Base-by-base conservation (phyloP, 2,329 filamentous ascomycete species). In the Cytospora piceicola region DNA sequence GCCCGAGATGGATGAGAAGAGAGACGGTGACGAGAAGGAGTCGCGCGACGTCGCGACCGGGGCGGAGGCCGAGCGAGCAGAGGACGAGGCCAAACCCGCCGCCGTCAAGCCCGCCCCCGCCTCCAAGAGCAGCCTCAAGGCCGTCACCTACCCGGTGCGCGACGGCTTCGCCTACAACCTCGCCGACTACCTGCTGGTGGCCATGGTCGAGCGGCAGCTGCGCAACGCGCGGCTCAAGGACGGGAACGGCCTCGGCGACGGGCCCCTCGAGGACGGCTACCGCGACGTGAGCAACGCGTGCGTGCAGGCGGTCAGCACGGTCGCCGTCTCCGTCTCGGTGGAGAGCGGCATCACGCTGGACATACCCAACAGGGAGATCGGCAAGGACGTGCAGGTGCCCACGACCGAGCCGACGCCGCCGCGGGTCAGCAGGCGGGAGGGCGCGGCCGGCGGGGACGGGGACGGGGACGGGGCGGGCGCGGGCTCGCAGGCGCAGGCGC, bases 201-300 rank as follows among this genome's bases (percentile, higher is more conserved):
- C 78, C 14, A 81, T 86, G 52, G 73, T 80, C 9, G 83, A 86
- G 68, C 75, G 78, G 17, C 81, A 84, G 64, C 76, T 86, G 69
- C 77, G 80, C 63, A 73, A 75, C 36, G 73, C 75, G 0, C 77
- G 78, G 9, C 70, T 83, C 4, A 71, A 72, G 4, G 83, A 86
- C 67, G 73, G 76, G 9, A 72, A 75, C 2, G 82, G 83, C 0
- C 75, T 80, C 0, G 83, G 84, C 2, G 76, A 70, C 0, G 70
- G 76, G 20, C 68, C 73, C 0, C 60, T 68, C 0, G 70, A 74
- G 4, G 74, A 78, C 36, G 75, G 76, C 27, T 85, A 80, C 67
- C 65, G 72, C 3, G 76, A 84, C 54, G 77, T 83, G 2, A 75
- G 73, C 73, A 76, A 73, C 57, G 78, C 83, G 0, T 85, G 83